Base-by-base conservation (phyloP, 306 rosid genomes). In the Pterocarpus santalinus region DNA sequence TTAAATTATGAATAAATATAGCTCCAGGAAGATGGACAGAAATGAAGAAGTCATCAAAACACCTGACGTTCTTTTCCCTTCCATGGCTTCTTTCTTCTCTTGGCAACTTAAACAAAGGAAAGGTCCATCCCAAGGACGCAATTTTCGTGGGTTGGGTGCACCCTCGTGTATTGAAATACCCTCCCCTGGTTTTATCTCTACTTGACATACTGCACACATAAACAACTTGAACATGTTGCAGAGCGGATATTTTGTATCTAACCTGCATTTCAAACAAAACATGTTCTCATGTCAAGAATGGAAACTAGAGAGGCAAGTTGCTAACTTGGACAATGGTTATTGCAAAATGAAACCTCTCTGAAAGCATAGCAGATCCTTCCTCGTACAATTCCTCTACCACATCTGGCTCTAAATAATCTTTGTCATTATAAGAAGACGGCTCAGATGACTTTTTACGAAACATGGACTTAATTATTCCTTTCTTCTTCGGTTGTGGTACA, bases 81-180 rank as follows among this genome's bases (percentile, higher is more conserved):
- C 99, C 99, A 96, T 96, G 81, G 99, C 99, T 82, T 92, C 99
- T 89, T 91, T 94, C 89, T 96, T 96, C 88, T 86, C 99, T 80
- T 94, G 98, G 84, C 99, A 96, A 92, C 97, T 89, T 56, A n/a
- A 46, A 79, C 99, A 96, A 74, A 96, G 92, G 85, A 96, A 96
- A 72, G 99, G 99, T 69, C 99, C 99, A 57, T 96, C 99, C 98
- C 99, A 96, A 28, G 98, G 97, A 38, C 99, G 97, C 86, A 90
- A 65, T 85, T 87, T 94, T 73, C 81, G 89, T 10, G 90, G 75
- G 75, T 87, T 85, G 47, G 89, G 64, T 2, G 90, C 87, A 57
- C 92, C 95, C 43, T 85, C 90, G 61, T 92, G 93, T 77, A 96
- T 89, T 16, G 99, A 94, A 85, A 96, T 85, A 51, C 99, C 99